Base-by-base conservation (phyloP, 371 early-diverging fungal genomes). In the Lichtheimia ramosa region DNA sequence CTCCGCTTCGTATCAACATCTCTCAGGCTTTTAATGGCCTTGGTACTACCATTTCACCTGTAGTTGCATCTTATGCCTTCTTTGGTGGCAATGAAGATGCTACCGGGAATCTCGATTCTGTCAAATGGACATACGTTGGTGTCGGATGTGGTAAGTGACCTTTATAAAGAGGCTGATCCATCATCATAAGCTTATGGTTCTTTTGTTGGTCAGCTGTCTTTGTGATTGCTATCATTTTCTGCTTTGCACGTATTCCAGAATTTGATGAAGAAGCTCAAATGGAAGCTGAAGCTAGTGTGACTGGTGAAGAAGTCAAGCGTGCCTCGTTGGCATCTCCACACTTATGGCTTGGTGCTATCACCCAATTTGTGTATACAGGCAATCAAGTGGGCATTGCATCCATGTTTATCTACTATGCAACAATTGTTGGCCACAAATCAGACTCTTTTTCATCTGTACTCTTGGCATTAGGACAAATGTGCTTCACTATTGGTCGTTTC, bases 11-110 rank as follows among this genome's bases (percentile, higher is more conserved):
- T 61, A 70, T 80, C 48, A 76, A 74, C 20, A 43, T 66, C 8
- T 69, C 77, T 41, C 80, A 80, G 52, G 67, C 55, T n/a, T 80
- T 80, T 63, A 80, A 80, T 18, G 80, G 80, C 27, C 56, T 80
- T 49, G 77, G 73, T 0, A 69, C 73, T n/a, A 62, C 64, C n/a
- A 68, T 77, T 34, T 73, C 77, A 18, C 80, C 80, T 16, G 61
- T 80, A 23, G 63, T 80, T 56, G 80, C 80, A 20, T 74, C 80
- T 0, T 74, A 74, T 48, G 75, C 75, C 28, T 80, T 80, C 55
- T 80, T 80, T 55, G 74, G 73, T 12, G 75, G 75, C 18, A 57
- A 74, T 24, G 56, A 56, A 7, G 16, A 18, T 8, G 25, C 46
- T 10, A 62, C 62, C 0, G 54, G 56, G 10, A 59, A 64, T 21